Evolutionary conservation across 2,329 filamentous ascomycete genomes (phyloP), one percentile per base, ranked within the genome.

Genomic region (Gaeumannomyces sp.): DNA sequence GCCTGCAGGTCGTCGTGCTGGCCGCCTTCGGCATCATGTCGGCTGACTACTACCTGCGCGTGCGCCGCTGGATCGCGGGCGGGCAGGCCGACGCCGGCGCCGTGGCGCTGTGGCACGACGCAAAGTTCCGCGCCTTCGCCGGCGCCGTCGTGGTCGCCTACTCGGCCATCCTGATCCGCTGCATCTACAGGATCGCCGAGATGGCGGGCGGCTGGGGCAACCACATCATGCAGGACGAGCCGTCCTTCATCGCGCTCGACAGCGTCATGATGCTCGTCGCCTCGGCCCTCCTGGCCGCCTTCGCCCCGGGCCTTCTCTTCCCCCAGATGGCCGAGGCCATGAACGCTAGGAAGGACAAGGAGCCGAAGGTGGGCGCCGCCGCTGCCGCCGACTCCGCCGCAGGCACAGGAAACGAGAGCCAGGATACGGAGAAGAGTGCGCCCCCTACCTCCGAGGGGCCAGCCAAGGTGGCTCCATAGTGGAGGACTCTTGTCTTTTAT

Each of bases 121-220:
- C 65, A 64, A 76, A 74, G 67, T 82, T 84, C 61, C 70, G 79
- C 31, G 66, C 70, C 27, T 85, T 85, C 69, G 68, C 70, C n/a
- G 73, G 70, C 29, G 80, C 78, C n/a, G 78, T 83, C 3, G 65
- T 71, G 0, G 77, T 71, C 6, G 82, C 83, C 2, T 85, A 81
- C 64, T 35, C 69, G 0, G 74, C 75, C 60, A 80, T 85, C 64
- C 70, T 84, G 65, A 75, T 80, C n/a, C 76, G 83, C 50, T 85
- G 83, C 71, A 80, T 85, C 60, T 85, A 85, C 72, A 80, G 83
- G 70, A 83, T 88, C 64, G 83, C 81, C 1, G 86, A 89, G 72
- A 87, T 89, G 84, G 81, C 83, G 2, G 83, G 84, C 31, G 86
- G 86, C 27, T 89, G 85, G 85, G 83, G 83, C 13, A 87, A 86